Percentiles rank a stretch among this genome's conserved stretches.
These are phyloP conservation scores for Pelargonium fulgidum DNA, from an alignment of 441 rosid species.

Conservation along the genomic window DNA sequence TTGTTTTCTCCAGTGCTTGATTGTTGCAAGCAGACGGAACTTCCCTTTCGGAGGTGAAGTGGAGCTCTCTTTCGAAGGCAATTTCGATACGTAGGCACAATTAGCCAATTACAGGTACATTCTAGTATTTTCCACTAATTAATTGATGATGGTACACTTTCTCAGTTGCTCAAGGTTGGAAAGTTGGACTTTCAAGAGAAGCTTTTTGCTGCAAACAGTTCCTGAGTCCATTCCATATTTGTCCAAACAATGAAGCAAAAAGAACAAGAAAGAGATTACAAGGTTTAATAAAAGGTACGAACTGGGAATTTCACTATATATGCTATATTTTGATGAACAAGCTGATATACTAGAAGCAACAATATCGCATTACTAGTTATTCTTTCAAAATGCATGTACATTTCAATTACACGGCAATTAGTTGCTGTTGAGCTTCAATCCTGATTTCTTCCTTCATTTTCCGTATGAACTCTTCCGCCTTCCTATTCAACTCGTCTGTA, in stretches of 20 bases:
- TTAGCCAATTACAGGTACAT: background rate
- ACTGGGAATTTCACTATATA: too few relatives aligned
- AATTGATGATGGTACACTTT: background rate
- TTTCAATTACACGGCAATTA: slow-evolving; percentile 27
- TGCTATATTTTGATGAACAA: too few relatives aligned
- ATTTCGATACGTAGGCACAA: background rate
- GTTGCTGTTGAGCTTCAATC: slow-evolving; percentile 36
- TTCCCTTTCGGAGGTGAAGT: background rate
- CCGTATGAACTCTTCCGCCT: slow-evolving; percentile 52
- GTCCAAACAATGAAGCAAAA: background rate
- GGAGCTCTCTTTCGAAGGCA: too few relatives aligned
- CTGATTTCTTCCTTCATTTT: slow-evolving; percentile 59
- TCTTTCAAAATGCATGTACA: background rate
- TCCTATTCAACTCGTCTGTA: slow-evolving; percentile 43
- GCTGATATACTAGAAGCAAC: too few relatives aligned
- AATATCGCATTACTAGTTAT: background rate
- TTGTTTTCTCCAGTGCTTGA: background rate
- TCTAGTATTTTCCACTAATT: background rate
- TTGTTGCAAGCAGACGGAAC: slow-evolving; percentile 5
- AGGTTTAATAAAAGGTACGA: background rate
- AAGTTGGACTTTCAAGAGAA: background rate
- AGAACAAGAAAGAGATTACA: background rate
- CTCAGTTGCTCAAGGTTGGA: background rate
- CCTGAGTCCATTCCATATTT: background rate
- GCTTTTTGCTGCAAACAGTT: background rate